Conservation (phyloP, 2,329 filamentous ascomycete species). For the Polytolypa hystricis region DNA sequence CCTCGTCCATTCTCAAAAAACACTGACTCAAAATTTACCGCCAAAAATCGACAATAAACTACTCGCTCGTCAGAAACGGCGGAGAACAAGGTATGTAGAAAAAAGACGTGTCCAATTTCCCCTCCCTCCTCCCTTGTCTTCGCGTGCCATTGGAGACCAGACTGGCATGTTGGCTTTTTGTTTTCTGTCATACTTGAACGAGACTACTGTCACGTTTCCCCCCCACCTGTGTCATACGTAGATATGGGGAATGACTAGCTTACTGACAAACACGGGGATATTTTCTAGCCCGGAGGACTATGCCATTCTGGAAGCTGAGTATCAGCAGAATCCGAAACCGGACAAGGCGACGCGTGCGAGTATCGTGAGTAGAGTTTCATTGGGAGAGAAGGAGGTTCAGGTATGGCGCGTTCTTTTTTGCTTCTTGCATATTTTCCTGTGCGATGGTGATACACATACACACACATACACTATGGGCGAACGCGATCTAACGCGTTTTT, state of each 20-base stretch:
- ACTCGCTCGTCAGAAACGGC: constrained; percentile 49
- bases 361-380: constrained; percentile 72
- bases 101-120: background rate
- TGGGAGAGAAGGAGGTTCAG: constrained; percentile 95
- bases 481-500: constrained; percentile 17
- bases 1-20: constrained; percentile 49
- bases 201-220: no score
- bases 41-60: constrained; percentile 50
- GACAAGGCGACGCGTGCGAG: constrained; percentile 78
- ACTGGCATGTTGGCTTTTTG: no score
- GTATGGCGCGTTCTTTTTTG: constrained; percentile 53
- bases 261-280: background rate
- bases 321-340: constrained; percentile 74
- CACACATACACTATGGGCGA: constrained; percentile 9
- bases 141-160: background rate
- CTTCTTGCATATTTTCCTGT: constrained; percentile 5
- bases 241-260: no score
- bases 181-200: no score
- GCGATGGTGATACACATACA: background rate
- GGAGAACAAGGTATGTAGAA: constrained; percentile 48
- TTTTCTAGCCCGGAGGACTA: constrained; percentile 71
- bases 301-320: constrained; percentile 74
- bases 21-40: constrained; percentile 44
- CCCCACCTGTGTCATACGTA: no score
- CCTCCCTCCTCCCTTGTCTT: background rate